These are phyloP conservation scores for Albizia julibrissin DNA, from an alignment of 306 rosid genomes.

Conservation along the genomic window DNA sequence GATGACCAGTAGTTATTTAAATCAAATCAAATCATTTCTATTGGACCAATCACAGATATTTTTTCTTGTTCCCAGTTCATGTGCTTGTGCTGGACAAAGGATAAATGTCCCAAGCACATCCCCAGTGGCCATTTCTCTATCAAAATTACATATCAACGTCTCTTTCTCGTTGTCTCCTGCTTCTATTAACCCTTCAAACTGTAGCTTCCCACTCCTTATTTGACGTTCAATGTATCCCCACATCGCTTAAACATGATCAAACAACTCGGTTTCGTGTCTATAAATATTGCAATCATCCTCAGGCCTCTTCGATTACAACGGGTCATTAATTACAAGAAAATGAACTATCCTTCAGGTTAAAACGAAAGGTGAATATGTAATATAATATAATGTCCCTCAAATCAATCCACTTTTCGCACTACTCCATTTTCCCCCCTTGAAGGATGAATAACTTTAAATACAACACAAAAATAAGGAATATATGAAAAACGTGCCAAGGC, in stretches of 20 bases:
- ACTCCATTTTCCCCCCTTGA: neutral
- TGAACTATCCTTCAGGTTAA: neutral
- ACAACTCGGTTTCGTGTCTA: neutral
- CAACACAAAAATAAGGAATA: neutral
- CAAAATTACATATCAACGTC: neutral
- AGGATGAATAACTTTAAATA: neutral
- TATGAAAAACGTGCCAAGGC: neutral
- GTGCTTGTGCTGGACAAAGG: neutral
- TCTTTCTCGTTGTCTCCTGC: neutral
- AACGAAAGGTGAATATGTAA: neutral
- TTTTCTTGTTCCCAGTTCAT: neutral
- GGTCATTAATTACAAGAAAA: neutral
- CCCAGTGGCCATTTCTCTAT: neutral
- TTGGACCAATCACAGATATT: neutral
- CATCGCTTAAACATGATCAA: neutral
- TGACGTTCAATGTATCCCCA: constrained; percentile 31
- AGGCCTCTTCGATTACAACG: neutral
- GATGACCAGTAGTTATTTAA: neutral
- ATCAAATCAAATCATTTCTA: too few relatives aligned
- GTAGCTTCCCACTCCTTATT: neutral
- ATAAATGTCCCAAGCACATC: neutral
- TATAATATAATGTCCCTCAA: neutral
- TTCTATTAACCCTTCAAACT: neutral
- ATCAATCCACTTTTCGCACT: neutral
- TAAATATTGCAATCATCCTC: neutral